Evolutionary conservation across 352 stramenopile genomes (phyloP).

Genomic region (Poterioochromonas sp.): DNA sequence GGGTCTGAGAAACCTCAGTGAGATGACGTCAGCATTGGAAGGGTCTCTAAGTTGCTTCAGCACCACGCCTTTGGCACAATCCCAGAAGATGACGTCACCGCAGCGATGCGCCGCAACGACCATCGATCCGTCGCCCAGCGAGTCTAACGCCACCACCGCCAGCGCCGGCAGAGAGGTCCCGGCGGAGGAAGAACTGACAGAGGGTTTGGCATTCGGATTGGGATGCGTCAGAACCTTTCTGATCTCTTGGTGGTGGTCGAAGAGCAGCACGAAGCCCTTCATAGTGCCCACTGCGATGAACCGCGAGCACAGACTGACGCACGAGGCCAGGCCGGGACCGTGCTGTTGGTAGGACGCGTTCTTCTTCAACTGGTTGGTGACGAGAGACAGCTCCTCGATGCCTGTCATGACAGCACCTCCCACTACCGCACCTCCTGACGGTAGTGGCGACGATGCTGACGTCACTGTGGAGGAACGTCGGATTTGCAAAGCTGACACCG

Average conservation of each 20-base stretch:
- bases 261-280: slow-evolving; percentile 75
- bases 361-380: slow-evolving; percentile 72
- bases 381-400: slow-evolving; percentile 53
- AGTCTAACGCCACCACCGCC: slow-evolving; percentile 68
- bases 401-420: neutral
- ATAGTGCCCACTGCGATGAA: slow-evolving; percentile 79
- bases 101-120: slow-evolving; percentile 70
- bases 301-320: slow-evolving; percentile 73
- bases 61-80: slow-evolving; percentile 74
- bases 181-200: slow-evolving; percentile 1
- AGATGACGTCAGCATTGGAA: slow-evolving; percentile 38
- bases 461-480: neutral
- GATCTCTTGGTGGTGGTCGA: slow-evolving; percentile 77
- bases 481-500: neutral
- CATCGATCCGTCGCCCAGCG: slow-evolving; percentile 69
- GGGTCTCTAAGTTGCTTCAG: slow-evolving; percentile 69
- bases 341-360: slow-evolving; percentile 79
- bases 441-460: neutral
- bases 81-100: slow-evolving; percentile 71
- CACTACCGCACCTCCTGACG: neutral
- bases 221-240: slow-evolving; percentile 17
- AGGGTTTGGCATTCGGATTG: neutral
- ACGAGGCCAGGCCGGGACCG: slow-evolving; percentile 64
- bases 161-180: neutral
- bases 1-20: neutral